phyloP scores from a whole-genome alignment of 345 rosid genomes.

The Eucalyptus sp. region DNA sequence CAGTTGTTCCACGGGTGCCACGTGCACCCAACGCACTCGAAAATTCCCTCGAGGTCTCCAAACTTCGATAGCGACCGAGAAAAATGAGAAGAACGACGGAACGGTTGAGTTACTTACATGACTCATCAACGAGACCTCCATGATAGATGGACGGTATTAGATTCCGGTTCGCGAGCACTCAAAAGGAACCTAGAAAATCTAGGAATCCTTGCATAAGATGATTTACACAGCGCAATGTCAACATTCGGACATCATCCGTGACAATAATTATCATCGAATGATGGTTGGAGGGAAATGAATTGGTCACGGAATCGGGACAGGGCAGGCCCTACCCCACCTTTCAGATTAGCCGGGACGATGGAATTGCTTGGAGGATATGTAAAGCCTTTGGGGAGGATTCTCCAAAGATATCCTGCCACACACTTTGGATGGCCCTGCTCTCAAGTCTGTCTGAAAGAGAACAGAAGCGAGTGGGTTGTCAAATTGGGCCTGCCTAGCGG shows the following conservation, averaged over 20 bases:
- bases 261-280: neutral
- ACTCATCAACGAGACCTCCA: neutral
- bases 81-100: neutral
- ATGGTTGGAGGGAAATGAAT: neutral
- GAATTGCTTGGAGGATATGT: neutral
- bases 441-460: neutral
- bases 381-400: neutral
- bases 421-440: neutral
- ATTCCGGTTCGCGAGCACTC: neutral
- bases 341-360: neutral
- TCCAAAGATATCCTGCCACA: neutral
- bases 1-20: neutral
- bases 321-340: neutral
- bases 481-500: neutral
- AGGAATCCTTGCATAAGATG: neutral
- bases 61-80: neutral
- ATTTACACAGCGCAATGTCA: neutral
- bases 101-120: neutral
- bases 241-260: neutral
- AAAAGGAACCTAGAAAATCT: neutral
- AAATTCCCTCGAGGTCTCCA: neutral
- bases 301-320: neutral
- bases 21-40: neutral
- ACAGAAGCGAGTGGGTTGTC: neutral
- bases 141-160: neutral